Evolutionary conservation across 768 basidiomycete genomes (phyloP), one percentile per base, ranked within the genome.

Genomic region (Roridomyces roridus): DNA sequence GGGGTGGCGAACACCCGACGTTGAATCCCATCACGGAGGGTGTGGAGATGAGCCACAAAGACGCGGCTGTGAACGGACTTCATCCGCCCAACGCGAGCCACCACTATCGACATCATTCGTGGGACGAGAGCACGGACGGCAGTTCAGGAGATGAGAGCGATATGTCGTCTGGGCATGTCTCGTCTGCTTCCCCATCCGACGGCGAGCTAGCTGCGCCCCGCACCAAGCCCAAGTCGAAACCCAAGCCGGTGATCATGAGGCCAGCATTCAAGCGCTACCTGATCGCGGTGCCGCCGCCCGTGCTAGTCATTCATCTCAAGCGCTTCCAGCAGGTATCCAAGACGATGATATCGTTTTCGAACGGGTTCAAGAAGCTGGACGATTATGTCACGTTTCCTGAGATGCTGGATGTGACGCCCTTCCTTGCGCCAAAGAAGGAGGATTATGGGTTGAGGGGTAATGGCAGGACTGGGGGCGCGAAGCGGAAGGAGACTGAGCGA

Each of bases 231-330:
- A 68, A 62, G 40, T 25, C 58, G 8, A 74, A 70, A 35, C 55
- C 59, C 9, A 80, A 85, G 55, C 91, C 91, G 29, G 87, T 86
- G 46, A 79, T 96, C 43, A 81, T 91, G 74, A 85, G 92, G 2
- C 81, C 91, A 1, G 93, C 94, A 5, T 94, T 93, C 76, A 98
- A 98, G 73, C 91, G 96, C 12, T 98, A 97, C 72, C 86, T 98
- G 56, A 91, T 98, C 70, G 85, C 88, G 15, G 81, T 80, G 0
- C 87, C 91, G 2, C 96, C 96, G 0, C 92, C 94, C 0, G 82
- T 97, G 28, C 84, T 98, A 53, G 91, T 96, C 46, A 84, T 98
- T 56, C 96, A 98, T 65, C 82, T 97, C 46, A 98, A 98, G 75
- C 84, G 96, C 42, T 98, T 98, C 74, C 93, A 96, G 72, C 94